Conservation (phyloP, 176 grass and related monocot genomes). For the Musa itinerans region DNA sequence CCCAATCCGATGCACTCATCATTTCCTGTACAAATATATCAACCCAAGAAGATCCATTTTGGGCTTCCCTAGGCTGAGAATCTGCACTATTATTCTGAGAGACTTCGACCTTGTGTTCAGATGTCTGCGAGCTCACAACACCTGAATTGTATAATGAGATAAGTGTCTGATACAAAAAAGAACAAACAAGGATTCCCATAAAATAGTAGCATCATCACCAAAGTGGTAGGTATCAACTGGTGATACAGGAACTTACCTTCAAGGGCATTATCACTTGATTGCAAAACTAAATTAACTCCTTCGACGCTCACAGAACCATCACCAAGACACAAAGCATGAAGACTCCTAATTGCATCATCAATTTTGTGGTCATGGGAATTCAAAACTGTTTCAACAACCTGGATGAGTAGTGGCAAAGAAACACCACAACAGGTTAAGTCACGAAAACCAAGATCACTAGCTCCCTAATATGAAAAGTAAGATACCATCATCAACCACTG, state of each 20-base stretch:
- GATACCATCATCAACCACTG: not conserved
- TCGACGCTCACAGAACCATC: slow-evolving; percentile 17
- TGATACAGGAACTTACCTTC: not conserved
- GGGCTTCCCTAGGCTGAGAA: not conserved
- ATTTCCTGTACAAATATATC: slow-evolving; percentile 31
- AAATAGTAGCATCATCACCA: not conserved
- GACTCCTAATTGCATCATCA: slow-evolving; percentile 25
- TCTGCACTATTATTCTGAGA: not conserved
- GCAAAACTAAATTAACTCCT: not conserved
- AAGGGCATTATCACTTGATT: not conserved
- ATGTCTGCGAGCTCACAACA: not conserved
- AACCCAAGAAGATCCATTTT: slow-evolving; percentile 18
- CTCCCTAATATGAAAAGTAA: not conserved
- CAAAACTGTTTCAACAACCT: slow-evolving; percentile 26
- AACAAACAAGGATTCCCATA: not conserved
- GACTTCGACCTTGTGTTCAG: slow-evolving; percentile 6
- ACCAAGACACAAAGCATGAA: slow-evolving; percentile 28
- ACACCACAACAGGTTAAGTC: not conserved
- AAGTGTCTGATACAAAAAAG: not conserved
- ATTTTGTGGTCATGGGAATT: slow-evolving; percentile 24
- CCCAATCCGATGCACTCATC: slow-evolving; percentile 23
- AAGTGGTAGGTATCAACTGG: not conserved
- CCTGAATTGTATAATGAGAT: slow-evolving; percentile 5
- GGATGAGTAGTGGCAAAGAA: not conserved
- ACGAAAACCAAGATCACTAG: not conserved